Evolutionary conservation across 345 rosid genomes (phyloP).

Genomic region (Streptanthus diversifolius): DNA sequence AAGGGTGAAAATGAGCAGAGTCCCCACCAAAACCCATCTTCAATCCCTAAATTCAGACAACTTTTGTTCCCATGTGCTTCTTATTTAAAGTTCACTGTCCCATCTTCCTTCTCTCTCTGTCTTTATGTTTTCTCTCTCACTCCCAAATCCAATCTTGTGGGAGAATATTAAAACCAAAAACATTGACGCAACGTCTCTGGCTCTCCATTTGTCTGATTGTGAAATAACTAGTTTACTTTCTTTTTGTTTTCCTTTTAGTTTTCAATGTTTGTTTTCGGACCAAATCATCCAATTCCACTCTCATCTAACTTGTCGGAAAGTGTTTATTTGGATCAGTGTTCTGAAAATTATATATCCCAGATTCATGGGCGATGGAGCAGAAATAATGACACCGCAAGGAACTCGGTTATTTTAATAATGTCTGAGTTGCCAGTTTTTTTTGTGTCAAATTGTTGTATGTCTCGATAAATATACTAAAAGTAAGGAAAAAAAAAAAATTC

Average conservation of each 20-base stretch:
- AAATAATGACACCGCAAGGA: background rate
- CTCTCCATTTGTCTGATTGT: conserved; percentile 30
- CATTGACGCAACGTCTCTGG: conserved; percentile 31
- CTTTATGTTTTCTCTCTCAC: background rate
- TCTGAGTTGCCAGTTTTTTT: too few relatives aligned
- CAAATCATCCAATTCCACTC: background rate
- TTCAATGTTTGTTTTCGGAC: conserved; percentile 13
- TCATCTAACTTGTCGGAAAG: conserved; percentile 20
- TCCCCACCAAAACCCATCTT: conserved; percentile 56
- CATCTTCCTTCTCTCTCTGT: conserved; percentile 27
- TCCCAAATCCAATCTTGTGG: conserved; percentile 40
- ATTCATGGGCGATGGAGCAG: background rate
- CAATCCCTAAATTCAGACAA: conserved; percentile 53
- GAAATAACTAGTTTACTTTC: background rate
- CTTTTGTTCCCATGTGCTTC: conserved; percentile 83
- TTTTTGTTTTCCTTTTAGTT: conserved; percentile 6
- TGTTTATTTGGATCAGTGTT: background rate
- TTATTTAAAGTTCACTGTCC: conserved; percentile 71
- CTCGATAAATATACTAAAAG: too few relatives aligned
- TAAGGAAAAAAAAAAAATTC: too few relatives aligned
- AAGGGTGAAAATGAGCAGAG: conserved; percentile 58
- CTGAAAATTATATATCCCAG: background rate
- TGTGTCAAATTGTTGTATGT: too few relatives aligned
- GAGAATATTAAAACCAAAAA: conserved; percentile 29
- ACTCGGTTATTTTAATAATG: too few relatives aligned